Base-by-base conservation (phyloP, 768 basidiomycete species). In the Tricholoma flavovirens region DNA sequence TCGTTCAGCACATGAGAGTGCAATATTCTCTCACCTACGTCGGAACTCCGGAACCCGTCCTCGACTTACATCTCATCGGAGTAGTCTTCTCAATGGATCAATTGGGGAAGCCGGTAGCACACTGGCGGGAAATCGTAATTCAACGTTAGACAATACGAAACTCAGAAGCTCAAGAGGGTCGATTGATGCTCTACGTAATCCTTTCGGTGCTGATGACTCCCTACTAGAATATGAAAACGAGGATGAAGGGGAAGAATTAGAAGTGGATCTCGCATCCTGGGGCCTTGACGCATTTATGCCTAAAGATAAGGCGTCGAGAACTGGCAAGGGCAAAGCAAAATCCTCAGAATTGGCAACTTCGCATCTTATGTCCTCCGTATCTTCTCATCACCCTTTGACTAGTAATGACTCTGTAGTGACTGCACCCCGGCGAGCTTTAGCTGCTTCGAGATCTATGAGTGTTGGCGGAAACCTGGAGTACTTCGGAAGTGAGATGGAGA, bases 251-350 rank as follows among this genome's bases (percentile, higher is more conserved):
- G 77, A 79, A 30, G 81, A 78, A 22, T 55, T 87, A 30, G 91
- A 92, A 64, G 87, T 91, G 24, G 90, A 91, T 69, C 75, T 93
- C 56, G 77, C 86, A 3, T 91, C 89, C 15, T 93, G 89, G 90
- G 91, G 91, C 3, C 75, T 93, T 22, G 87, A 90, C 56, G 79
- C 83, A 5, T 84, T 90, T 70, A 83, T 90, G 58, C 78, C 83
- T 1, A 87, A 88, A 61, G 83, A 87, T 61, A 87, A 84, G 71
- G 67, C 68, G 26, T 72, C 68, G 55, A 76, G 60, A 15, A 78
- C 76, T 58, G 69, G 67, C 17, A 78, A 75, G 57, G 73, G 69
- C n/a, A 77, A 80, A 70, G 71, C 62, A 43, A 71, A 69, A 42
- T 60, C 67, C n/a, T 53, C 57, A 6, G 62, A 64, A 35, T 77